phyloP scores from a whole-genome alignment of 2,329 filamentous ascomycete species.

The Tolypocladium guangdongense region DNA sequence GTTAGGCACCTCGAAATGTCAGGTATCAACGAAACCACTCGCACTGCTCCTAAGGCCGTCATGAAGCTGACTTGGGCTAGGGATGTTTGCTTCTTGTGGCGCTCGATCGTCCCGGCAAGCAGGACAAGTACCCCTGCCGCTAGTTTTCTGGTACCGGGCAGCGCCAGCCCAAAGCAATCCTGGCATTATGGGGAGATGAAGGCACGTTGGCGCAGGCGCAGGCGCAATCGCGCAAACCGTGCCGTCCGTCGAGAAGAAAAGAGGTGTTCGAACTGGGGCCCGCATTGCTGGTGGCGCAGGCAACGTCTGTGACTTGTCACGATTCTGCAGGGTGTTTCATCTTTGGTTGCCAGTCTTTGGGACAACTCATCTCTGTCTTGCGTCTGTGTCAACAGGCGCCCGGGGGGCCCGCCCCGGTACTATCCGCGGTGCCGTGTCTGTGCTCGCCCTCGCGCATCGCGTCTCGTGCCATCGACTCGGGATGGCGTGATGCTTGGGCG shows the following conservation, averaged over 20 bases:
- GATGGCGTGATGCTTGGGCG: not conserved
- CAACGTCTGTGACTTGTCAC: conserved; percentile 17
- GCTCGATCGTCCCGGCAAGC: not conserved
- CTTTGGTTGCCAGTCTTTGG: conserved; percentile 1
- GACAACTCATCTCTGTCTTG: not conserved
- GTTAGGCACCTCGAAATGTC: not conserved
- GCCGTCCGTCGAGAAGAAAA: not conserved
- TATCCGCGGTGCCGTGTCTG: not conserved
- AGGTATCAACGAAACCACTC: not conserved
- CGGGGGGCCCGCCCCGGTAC: not conserved
- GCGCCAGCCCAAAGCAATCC: not conserved
- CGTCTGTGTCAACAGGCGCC: not conserved
- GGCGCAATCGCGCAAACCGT: not conserved
- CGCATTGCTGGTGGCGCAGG: conserved; percentile 8
- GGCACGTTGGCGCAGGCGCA: not conserved
- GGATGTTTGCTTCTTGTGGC: not conserved
- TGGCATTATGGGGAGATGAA: not conserved
- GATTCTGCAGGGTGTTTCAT: conserved; percentile 14
- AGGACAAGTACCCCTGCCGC: not conserved
- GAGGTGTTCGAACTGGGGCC: not conserved
- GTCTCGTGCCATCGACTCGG: not conserved
- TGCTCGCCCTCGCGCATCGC: not conserved
- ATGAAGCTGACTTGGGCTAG: not conserved
- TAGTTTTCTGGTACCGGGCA: not conserved
- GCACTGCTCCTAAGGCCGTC: not conserved